A percentile compares a stretch with the other conserved stretches of the same genome.
Evolutionary conservation across 2,329 filamentous ascomycete genomes (phyloP).

Genomic region (Penicillium palitans): DNA sequence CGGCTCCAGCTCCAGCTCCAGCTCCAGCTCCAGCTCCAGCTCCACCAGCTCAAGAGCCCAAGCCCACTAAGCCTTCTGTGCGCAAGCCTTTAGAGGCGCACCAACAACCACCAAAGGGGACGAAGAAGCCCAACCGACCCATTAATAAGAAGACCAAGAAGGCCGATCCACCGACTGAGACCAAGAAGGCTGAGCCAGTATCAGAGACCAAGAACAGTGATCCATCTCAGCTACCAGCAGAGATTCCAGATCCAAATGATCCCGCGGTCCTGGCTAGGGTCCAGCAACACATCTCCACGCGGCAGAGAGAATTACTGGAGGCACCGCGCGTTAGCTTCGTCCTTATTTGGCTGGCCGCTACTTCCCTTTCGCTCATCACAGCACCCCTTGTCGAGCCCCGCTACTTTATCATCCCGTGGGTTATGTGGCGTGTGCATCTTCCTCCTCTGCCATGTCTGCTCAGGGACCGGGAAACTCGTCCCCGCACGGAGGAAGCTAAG

Average conservation of each 20-base stretch:
- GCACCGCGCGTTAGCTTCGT: conserved; percentile 53
- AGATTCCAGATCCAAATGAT: conserved; percentile 21
- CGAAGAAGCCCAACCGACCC: conserved; percentile 25
- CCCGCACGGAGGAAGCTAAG: conserved; percentile 24
- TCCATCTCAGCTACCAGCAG: background rate
- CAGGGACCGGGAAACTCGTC: conserved; percentile 30
- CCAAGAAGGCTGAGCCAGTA: background rate
- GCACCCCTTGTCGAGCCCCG: conserved; percentile 92
- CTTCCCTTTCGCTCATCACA: conserved; percentile 75
- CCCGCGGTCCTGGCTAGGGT: conserved; percentile 33
- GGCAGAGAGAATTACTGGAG: conserved; percentile 32
- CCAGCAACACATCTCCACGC: conserved; percentile 32
- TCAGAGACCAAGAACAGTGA: conserved; percentile 6
- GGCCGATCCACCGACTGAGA: conserved; percentile 8
- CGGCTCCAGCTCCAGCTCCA: conserved; percentile 10
- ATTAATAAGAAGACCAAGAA: conserved; percentile 25
- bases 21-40: background rate
- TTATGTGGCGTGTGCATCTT: conserved; percentile 83
- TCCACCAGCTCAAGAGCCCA: background rate
- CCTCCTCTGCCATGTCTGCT: conserved; percentile 50
- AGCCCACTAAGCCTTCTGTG: background rate
- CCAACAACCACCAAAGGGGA: conserved; percentile 24
- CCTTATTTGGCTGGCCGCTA: conserved; percentile 66
- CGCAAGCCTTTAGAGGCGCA: conserved; percentile 4
- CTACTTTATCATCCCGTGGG: conserved; percentile 94